Conservation (phyloP, 2,329 filamentous ascomycete genomes). For the Colletotrichum cuscutae region DNA sequence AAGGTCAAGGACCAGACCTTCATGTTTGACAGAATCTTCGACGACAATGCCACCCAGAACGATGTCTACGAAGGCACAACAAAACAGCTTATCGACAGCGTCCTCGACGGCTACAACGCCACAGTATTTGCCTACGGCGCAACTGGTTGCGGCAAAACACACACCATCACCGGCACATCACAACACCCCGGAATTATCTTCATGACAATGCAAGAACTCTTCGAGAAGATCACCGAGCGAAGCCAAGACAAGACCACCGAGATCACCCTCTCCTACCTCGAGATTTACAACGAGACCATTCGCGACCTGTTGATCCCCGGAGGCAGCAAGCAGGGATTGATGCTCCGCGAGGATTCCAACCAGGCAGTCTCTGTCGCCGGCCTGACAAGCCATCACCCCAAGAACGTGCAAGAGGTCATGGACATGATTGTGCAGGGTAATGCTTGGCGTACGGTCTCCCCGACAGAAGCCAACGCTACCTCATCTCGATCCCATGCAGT, state of each 20-base stretch:
- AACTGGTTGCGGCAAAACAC: slow-evolving; percentile 97
- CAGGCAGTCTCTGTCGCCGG: slow-evolving; percentile 92
- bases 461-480: slow-evolving; percentile 96
- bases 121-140: slow-evolving; percentile 99
- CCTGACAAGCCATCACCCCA: slow-evolving; percentile 89
- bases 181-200: slow-evolving; percentile 98
- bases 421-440: slow-evolving; percentile 98
- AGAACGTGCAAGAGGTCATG: slow-evolving; percentile 96
- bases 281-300: slow-evolving; percentile 99
- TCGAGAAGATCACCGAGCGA: slow-evolving; percentile 92
- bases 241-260: slow-evolving; percentile 90
- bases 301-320: slow-evolving; percentile 91
- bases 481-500: slow-evolving; percentile 98
- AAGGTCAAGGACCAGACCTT: slow-evolving; percentile 98
- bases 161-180: slow-evolving; percentile 93
- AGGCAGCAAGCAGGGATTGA: slow-evolving; percentile 84
- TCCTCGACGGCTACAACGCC: slow-evolving; percentile 97
- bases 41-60: slow-evolving; percentile 90
- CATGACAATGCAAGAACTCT: slow-evolving; percentile 98
- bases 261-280: slow-evolving; percentile 91
- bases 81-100: slow-evolving; percentile 88
- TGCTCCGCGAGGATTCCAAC: slow-evolving; percentile 94
- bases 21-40: slow-evolving; percentile 95
- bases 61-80: slow-evolving; percentile 97
- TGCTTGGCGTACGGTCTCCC: slow-evolving; percentile 93